Percentiles rank a stretch among this genome's conserved stretches.
phyloP scores from a whole-genome alignment of 768 basidiomycete species.

The Termitomyces sp. region DNA sequence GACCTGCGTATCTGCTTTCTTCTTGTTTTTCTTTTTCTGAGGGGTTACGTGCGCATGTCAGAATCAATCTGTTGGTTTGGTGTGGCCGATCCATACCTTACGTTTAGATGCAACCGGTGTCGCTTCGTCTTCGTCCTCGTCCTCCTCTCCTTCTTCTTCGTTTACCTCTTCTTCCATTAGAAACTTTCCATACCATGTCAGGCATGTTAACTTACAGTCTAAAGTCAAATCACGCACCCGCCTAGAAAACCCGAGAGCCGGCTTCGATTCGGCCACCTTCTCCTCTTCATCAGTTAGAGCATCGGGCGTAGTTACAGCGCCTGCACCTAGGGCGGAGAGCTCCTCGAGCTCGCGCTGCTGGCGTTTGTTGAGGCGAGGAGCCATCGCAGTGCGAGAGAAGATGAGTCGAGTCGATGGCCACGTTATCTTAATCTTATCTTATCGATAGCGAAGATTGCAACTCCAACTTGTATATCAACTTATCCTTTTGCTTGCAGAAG shows the following conservation, averaged over 20 bases:
- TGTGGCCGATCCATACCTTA: conserved; percentile 25
- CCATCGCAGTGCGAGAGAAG: conserved; percentile 34
- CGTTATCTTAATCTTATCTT: neutral
- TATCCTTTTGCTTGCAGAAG: neutral
- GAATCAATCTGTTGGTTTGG: too few relatives aligned
- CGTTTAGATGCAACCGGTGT: conserved; percentile 25
- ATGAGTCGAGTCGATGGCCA: too few relatives aligned
- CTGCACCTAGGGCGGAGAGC: conserved; percentile 46
- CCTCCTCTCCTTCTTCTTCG: conserved; percentile 25
- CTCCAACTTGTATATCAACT: too few relatives aligned
- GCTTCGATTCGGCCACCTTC: conserved; percentile 8
- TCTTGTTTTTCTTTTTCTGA: conserved; percentile 34
- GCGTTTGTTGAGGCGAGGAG: conserved; percentile 74
- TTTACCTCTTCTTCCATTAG: conserved; percentile 26
- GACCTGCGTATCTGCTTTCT: conserved; percentile 13
- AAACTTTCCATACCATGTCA: conserved; percentile 26
- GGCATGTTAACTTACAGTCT: neutral
- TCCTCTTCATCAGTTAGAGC: conserved; percentile 36
- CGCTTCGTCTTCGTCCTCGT: conserved; percentile 28
- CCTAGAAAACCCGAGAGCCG: conserved; percentile 26
- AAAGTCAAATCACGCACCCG: conserved; percentile 2
- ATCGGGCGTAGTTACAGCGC: conserved; percentile 16
- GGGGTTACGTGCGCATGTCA: neutral
- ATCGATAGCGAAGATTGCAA: neutral
- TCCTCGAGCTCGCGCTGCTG: conserved; percentile 71